These are phyloP conservation scores for Tricholoma sp. DNA, from an alignment of 768 basidiomycete species.

Conservation along the genomic window DNA sequence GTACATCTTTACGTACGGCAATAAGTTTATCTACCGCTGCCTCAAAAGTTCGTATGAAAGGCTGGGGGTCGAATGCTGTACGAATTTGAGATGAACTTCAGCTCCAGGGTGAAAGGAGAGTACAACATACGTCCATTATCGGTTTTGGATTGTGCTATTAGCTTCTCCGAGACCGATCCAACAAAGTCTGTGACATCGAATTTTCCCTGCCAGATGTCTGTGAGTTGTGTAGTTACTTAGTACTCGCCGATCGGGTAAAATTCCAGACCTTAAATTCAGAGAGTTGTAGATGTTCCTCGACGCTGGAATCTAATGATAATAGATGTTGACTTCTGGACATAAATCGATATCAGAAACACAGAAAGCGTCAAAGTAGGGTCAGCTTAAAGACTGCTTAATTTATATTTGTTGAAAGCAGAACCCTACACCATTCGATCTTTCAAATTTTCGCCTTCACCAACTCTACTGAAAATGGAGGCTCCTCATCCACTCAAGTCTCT, in stretches of 20 bases:
- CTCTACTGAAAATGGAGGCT: constrained; percentile 15
- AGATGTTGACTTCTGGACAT: constrained; percentile 11
- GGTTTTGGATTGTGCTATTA: constrained; percentile 80
- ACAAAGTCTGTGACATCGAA: constrained; percentile 92
- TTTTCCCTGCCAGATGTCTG: constrained; percentile 52
- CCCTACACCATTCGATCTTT: constrained; percentile 8
- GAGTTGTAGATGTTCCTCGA: constrained; percentile 49
- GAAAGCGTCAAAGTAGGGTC: neutral
- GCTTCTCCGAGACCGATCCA: constrained; percentile 77
- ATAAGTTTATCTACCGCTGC: constrained; percentile 86
- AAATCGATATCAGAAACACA: neutral
- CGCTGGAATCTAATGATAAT: constrained; percentile 41
- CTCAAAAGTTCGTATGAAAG: constrained; percentile 91
- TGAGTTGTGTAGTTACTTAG: neutral
- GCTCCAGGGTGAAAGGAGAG: neutral
- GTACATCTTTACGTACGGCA: constrained; percentile 82
- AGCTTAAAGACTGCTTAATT: constrained; percentile 7
- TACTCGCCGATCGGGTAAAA: neutral
- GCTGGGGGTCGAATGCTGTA: constrained; percentile 88
- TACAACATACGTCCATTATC: constrained; percentile 64
- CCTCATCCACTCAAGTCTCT: constrained; percentile 54
- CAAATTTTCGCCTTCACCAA: neutral
- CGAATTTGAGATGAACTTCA: constrained; percentile 4
- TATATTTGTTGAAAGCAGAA: constrained; percentile 13
- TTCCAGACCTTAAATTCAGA: constrained; percentile 48